Conservation (phyloP, 441 rosid species). For the Brassica hybrid region DNA sequence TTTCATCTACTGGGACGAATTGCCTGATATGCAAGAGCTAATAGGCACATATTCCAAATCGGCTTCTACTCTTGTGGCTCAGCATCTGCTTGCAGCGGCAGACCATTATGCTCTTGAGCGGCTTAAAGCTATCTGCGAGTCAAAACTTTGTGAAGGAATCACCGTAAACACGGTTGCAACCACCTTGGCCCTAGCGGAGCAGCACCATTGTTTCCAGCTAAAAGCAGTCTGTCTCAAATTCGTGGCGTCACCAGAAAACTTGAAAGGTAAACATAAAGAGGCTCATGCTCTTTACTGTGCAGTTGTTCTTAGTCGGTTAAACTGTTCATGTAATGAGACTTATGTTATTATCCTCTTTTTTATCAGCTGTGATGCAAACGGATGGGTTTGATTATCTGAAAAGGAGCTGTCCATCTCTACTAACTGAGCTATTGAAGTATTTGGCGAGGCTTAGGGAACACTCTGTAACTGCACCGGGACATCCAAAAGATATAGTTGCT, state of each 20-base stretch:
- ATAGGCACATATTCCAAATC: conserved; percentile 68
- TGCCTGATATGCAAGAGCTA: conserved; percentile 77
- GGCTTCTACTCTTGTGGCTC: conserved; percentile 81
- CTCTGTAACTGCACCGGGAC: conserved; percentile 45
- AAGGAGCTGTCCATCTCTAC: conserved; percentile 75
- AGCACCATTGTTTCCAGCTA: conserved; percentile 79
- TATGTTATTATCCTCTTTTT: background rate
- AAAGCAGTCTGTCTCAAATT: conserved; percentile 83
- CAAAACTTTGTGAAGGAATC: conserved; percentile 75
- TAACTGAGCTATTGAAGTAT: conserved; percentile 63
- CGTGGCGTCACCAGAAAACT: conserved; percentile 72
- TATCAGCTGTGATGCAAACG: too few relatives aligned
- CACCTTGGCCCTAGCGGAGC: conserved; percentile 92
- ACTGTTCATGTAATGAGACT: background rate
- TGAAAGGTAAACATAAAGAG: conserved; percentile 59
- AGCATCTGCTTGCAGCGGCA: conserved; percentile 94
- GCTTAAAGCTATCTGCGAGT: conserved; percentile 80
- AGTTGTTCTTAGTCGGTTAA: background rate
- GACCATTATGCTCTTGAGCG: conserved; percentile 91
- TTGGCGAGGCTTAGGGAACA: conserved; percentile 64
- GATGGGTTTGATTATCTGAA: conserved; percentile 65
- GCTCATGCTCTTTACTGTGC: background rate
- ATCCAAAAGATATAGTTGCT: conserved; percentile 45
- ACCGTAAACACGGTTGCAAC: conserved; percentile 89
- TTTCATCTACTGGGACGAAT: conserved; percentile 85